phyloP scores from a whole-genome alignment of 768 basidiomycete species.

The Boletus rex-veris region DNA sequence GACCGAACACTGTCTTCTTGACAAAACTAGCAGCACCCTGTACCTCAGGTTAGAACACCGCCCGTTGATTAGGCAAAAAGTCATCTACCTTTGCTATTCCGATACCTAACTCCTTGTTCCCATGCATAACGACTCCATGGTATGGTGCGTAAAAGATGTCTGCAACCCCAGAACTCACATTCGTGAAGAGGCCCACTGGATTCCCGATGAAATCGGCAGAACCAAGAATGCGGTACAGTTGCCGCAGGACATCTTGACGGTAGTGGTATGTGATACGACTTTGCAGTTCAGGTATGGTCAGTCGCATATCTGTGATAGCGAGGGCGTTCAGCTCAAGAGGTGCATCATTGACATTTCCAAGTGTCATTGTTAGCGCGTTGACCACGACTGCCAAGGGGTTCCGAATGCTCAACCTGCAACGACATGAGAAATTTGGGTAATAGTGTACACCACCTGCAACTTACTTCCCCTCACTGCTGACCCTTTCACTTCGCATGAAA shows the following conservation, averaged over 20 bases:
- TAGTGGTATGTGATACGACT: conserved; percentile 88
- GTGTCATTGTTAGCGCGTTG: conserved; percentile 93
- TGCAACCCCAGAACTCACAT: conserved; percentile 95
- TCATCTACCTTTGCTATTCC: conserved; percentile 82
- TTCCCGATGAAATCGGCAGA: conserved; percentile 97
- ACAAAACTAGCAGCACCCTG: conserved; percentile 97
- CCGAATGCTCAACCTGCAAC: conserved; percentile 61
- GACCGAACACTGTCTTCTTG: conserved; percentile 97
- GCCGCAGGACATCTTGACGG: conserved; percentile 86
- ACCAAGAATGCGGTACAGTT: conserved; percentile 95
- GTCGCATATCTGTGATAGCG: conserved; percentile 89
- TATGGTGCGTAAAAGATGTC: conserved; percentile 99
- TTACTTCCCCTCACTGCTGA: conserved; percentile 92
- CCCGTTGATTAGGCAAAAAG: not conserved
- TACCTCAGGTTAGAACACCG: conserved; percentile 10
- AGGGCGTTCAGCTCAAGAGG: conserved; percentile 92
- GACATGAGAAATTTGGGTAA: conserved; percentile 3
- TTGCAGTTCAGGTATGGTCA: conserved; percentile 81
- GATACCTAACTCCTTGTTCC: conserved; percentile 89
- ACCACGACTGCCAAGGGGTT: conserved; percentile 92
- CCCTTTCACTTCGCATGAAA: conserved; percentile 94
- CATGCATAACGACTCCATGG: conserved; percentile 94
- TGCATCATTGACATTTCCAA: conserved; percentile 96
- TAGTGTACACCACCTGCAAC: conserved; percentile 18
- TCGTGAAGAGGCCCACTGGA: conserved; percentile 96